A percentile compares a stretch with the other conserved stretches of the same genome.
phyloP scores from a whole-genome alignment of 768 basidiomycete species.

The Chalciporus piperatus region DNA sequence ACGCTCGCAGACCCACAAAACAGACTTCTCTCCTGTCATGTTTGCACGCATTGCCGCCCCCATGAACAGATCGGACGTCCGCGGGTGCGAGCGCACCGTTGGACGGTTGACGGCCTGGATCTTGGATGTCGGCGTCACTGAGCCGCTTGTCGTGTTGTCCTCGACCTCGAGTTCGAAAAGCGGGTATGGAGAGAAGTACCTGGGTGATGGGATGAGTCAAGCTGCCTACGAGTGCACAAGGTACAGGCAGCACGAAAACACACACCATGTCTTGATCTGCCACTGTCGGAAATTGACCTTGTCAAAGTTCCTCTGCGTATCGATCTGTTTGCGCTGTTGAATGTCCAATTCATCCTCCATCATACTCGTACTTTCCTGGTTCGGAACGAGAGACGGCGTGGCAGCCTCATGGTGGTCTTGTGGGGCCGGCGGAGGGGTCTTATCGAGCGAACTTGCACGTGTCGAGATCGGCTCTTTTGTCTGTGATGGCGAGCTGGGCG shows the following conservation, averaged over 20 bases:
- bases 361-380: constrained; percentile 27
- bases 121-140: constrained; percentile 32
- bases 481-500: constrained; percentile 11
- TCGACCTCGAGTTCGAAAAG: constrained; percentile 64
- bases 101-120: constrained; percentile 51
- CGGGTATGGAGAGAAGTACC: constrained; percentile 96
- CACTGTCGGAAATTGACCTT: constrained; percentile 82
- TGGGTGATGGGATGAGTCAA: constrained; percentile 25
- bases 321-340: constrained; percentile 63
- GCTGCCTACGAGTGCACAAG: too few relatives aligned
- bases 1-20: constrained; percentile 82
- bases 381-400: not conserved
- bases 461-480: constrained; percentile 11
- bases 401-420: constrained; percentile 4
- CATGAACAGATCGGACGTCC: constrained; percentile 70
- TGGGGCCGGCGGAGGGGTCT: constrained; percentile 6
- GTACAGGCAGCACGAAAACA: too few relatives aligned
- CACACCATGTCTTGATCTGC: constrained; percentile 87
- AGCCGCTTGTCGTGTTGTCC: constrained; percentile 35
- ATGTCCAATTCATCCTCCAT: constrained; percentile 72
- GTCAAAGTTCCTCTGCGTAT: constrained; percentile 79
- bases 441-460: constrained; percentile 23
- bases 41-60: constrained; percentile 55
- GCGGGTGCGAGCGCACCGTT: constrained; percentile 59
- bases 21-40: constrained; percentile 44